Base-by-base conservation (phyloP, 768 basidiomycete species). In the Baorangia bicolor region DNA sequence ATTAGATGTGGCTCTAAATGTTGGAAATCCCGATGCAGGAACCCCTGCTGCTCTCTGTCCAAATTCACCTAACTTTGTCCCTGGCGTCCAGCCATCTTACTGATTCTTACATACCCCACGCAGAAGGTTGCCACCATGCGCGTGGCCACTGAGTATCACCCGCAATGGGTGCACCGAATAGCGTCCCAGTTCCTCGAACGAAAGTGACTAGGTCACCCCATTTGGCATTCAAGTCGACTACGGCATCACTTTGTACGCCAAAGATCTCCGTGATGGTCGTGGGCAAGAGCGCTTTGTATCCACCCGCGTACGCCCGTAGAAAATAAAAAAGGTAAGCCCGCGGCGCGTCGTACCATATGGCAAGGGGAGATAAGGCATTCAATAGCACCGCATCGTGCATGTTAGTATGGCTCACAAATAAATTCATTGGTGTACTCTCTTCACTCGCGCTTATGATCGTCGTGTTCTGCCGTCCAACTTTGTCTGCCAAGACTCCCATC, bases 221-320 rank as follows among this genome's bases (percentile, higher is more conserved):
- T 46, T 51, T n/a, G n/a, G n/a, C n/a, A n/a, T n/a, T n/a, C n/a
- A n/a, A n/a, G n/a, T n/a, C n/a, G 2, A 56, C 44, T 25, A 25
- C 44, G 7, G 44, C 38, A 4, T 23, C 41, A 33, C 11, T 47
- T 47, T 28, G 31, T 18, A 13, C 50, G 31, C 50, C 38, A 34
- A 51, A 51, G n/a, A 56, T 33, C 43, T 56, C 44, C 50, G 55
- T 35, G 38, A 37, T 46, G n/a, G 37, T 50, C 44, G 55, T 52
- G 44, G 37, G 39, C n/a, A 30, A 42, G 30, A 42, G 50, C 20
- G 50, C 39, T 21, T 52, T 52, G 38, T 57, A 31, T 30, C 39
- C 33, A 30, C 49, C 43, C 7, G 43, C 42, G 23, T 46, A 33
- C 13, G 44, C 14, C 39, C 45, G 28, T 51, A 38, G 11, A 51